Evolutionary conservation across 768 basidiomycete genomes (phyloP), one percentile per base, ranked within the genome.

Genomic region (Leccinum rimulosum): DNA sequence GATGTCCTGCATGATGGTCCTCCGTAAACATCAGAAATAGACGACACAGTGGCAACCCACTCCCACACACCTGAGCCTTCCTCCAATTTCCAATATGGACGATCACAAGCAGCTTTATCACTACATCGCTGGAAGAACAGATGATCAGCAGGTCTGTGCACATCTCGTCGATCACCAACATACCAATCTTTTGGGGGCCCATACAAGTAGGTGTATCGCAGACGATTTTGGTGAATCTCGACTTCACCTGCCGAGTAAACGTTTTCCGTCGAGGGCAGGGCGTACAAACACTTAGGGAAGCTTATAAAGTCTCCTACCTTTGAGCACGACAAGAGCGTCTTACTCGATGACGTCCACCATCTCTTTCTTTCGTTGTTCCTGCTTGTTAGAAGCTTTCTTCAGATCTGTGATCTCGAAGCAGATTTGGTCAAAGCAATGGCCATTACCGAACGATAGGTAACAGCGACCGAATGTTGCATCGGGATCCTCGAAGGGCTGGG

Each of bases 11-110:
- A 55, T 54, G 55, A 52, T 51, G 25, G 25, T 19, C n/a, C n/a
- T n/a, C n/a, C 11, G 36, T 55, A n/a, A 64, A 38, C 31, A 58
- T 22, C 28, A 30, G 15, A 15, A 17, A 50, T 35, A 9, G 8
- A 45, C 40, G 19, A 27, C 30, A 30, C 30, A 28, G 49, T 7
- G 53, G 50, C 4, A 12, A 35, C 6, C 27, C n/a, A n/a, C n/a
- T n/a, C 14, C 33, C 7, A 79, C 87, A 51, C 67, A 95, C 93
- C 67, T 91, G 93, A 25, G 97, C 87, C 74, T 98, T 99, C 78
- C 95, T 97, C 80, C n/a, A n/a, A n/a, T 98, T 98, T 61, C 97
- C 96, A 99, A 97, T 75, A 71, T 99, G 97, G 35, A 97, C 85
- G 61, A 99, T 88, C 56, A 97, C 95, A 54, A 98, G 81, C 22